Base-by-base conservation (phyloP, 495 filamentous ascomycete species). In the Penicillium dipodomyicola region DNA sequence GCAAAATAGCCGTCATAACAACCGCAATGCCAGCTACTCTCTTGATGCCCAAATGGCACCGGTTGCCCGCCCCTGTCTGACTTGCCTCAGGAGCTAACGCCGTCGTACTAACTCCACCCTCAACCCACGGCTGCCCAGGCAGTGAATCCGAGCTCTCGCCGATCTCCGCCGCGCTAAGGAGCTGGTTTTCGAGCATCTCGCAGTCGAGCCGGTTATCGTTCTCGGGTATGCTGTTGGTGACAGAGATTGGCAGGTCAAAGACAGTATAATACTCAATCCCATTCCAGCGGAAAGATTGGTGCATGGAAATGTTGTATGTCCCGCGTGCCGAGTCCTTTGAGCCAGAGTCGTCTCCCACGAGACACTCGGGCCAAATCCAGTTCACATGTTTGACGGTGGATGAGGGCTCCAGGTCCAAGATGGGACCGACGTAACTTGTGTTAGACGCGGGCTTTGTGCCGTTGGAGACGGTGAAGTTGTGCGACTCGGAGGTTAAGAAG, bases 331-430 rank as follows among this genome's bases (percentile, higher is more conserved):
- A 71, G 6, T 46, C 47, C 29, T 60, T 52, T 25, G 62, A 62
- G 32, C 57, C 60, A 1, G 63, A 59, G 6, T 83, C 83, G 49
- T 83, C 72, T 10, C 85, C 84, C 17, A 84, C 80, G 1, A 89
- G 71, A 63, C 85, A 88, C 46, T 78, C 78, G 2, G 86, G 84
- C 84, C 84, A 88, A 10, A 73, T 66, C 83, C 84, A 88, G 61
- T 84, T 84, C 41, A 87, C 81, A 65, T 88, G 84, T 65, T 87
- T 87, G 27, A 88, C 86, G 0, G 85, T 87, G 56, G 82, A 84
- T 10, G 80, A 79, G 2, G 79, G 72, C 60, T 87, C 85, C 41
- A 82, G 78, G 45, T 70, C 63, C 72, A 88, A 80, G 46, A 87
- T 82, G 27, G 84, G 77, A 2, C 83, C 84, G 14, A 86, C 71